These are phyloP conservation scores for Cucurbita argyrosperma DNA, from an alignment of 306 rosid species.

Conservation along the genomic window DNA sequence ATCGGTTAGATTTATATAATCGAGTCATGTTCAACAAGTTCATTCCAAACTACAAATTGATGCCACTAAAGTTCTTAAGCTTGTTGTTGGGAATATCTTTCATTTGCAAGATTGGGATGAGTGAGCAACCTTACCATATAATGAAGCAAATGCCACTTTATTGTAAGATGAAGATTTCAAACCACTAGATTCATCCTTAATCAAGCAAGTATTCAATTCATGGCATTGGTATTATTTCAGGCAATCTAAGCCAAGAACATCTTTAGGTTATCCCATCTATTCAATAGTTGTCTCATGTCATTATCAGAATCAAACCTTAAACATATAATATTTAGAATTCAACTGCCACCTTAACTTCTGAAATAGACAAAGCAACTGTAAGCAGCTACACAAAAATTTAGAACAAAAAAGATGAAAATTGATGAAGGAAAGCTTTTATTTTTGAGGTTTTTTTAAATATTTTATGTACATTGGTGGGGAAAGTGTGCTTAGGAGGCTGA, in stretches of 20 bases:
- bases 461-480: slow-evolving; percentile 17
- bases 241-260: slow-evolving; percentile 1
- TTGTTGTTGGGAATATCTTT: no score
- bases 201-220: neutral
- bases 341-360: slow-evolving; percentile 3
- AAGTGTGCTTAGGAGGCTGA: neutral
- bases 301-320: slow-evolving; percentile 9
- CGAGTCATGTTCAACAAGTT: neutral
- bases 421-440: neutral
- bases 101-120: neutral
- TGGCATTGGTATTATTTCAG: neutral
- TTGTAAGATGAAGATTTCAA: neutral
- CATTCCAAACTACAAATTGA: neutral
- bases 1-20: neutral
- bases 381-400: neutral
- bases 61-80: no score
- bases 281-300: slow-evolving; percentile 26
- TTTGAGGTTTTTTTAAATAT: neutral
- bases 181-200: neutral
- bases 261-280: slow-evolving; percentile 35
- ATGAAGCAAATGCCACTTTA: neutral
- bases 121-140: neutral
- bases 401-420: neutral
- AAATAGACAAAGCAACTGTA: slow-evolving; percentile 5
- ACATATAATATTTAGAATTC: slow-evolving; percentile 8